These are phyloP conservation scores for Aphanomyces astaci DNA, from an alignment of 352 stramenopile species.

Conservation along the genomic window DNA sequence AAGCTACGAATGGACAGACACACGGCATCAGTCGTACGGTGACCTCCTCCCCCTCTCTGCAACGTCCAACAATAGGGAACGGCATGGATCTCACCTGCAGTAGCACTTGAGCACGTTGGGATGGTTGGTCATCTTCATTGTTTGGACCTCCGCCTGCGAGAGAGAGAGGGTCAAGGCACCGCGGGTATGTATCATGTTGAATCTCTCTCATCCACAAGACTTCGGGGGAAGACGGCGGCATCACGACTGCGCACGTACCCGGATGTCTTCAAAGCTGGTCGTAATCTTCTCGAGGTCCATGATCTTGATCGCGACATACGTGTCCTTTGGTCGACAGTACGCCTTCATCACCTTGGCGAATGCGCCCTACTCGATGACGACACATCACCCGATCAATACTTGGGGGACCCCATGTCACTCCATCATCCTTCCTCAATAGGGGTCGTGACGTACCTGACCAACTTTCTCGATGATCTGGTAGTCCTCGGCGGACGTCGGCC, in stretches of 20 bases:
- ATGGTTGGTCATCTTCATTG: constrained; percentile 98
- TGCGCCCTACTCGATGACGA: constrained; percentile 73
- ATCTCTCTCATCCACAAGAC: background rate
- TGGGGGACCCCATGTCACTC: background rate
- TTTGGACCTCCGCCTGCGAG: constrained; percentile 89
- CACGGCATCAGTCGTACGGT: too few species aligned
- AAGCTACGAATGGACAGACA: constrained; percentile 66
- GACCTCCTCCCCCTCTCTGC: too few species aligned
- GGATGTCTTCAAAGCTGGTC: constrained; percentile 89
- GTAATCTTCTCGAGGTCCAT: constrained; percentile 99
- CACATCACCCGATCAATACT: too few species aligned
- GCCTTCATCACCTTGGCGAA: constrained; percentile 98
- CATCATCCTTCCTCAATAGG: background rate
- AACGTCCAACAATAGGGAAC: too few species aligned
- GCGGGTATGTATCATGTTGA: too few species aligned
- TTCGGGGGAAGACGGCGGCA: background rate
- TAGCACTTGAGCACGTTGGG: constrained; percentile 97
- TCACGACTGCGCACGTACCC: constrained; percentile 36
- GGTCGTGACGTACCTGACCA: constrained; percentile 43
- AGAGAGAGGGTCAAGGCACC: background rate
- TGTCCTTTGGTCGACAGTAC: constrained; percentile 81
- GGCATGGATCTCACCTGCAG: constrained; percentile 73
- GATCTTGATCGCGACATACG: constrained; percentile 96
- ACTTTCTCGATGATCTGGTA: constrained; percentile 89
- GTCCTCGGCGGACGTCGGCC: constrained; percentile 69